Conservation (phyloP, 768 basidiomycete species). For the Termitomyces sp. region DNA sequence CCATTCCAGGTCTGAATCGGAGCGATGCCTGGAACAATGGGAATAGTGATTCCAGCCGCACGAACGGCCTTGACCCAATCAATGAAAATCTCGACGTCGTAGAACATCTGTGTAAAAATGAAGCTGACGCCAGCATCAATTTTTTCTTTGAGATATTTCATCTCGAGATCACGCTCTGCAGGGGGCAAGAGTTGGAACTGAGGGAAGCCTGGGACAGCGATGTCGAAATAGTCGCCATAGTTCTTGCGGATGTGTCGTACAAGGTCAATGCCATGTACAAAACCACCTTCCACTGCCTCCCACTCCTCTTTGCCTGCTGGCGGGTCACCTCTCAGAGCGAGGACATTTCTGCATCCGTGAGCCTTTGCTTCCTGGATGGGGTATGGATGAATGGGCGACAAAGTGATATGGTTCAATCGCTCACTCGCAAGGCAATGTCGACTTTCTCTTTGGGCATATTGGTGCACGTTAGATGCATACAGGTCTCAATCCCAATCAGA, state of each 20-base stretch:
- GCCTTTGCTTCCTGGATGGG: constrained; percentile 76
- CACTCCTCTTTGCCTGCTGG: constrained; percentile 85
- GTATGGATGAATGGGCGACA: constrained; percentile 5
- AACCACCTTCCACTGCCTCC: constrained; percentile 90
- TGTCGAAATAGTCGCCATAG: constrained; percentile 92
- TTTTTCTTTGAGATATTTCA: constrained; percentile 85
- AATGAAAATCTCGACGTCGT: constrained; percentile 88
- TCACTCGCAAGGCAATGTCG: constrained; percentile 80
- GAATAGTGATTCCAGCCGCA: constrained; percentile 80
- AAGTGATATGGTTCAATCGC: constrained; percentile 22
- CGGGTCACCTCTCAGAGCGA: constrained; percentile 92
- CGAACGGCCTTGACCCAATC: constrained; percentile 83
- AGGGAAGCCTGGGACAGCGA: constrained; percentile 92
- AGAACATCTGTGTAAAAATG: constrained; percentile 99
- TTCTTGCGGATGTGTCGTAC: constrained; percentile 78
- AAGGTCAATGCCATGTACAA: constrained; percentile 87
- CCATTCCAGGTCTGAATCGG: constrained; percentile 97
- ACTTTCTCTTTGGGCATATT: constrained; percentile 98
- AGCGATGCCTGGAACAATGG: constrained; percentile 90
- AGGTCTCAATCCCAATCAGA: constrained; percentile 91
- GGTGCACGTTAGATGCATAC: constrained; percentile 98
- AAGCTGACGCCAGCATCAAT: constrained; percentile 85
- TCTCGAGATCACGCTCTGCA: constrained; percentile 72
- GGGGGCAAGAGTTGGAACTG: constrained; percentile 70
- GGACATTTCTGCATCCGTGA: constrained; percentile 86